Evolutionary conservation across 2,329 filamentous ascomycete genomes (phyloP).

Genomic region (Chaetomiaceae sp.): DNA sequence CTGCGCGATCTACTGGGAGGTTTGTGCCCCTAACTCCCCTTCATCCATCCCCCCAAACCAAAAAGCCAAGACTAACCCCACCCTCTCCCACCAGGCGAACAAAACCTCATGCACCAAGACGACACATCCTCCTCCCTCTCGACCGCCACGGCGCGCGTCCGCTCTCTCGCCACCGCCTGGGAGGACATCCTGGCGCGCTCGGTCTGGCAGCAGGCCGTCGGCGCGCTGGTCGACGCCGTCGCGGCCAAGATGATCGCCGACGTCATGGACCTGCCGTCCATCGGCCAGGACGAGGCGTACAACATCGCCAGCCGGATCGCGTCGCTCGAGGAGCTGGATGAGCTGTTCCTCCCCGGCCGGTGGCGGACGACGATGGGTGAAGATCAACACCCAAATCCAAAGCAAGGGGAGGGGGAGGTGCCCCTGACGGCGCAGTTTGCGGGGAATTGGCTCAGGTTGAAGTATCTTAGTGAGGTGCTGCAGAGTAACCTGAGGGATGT

Average conservation of each 20-base stretch:
- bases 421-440: constrained; percentile 58
- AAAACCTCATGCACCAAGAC: constrained; percentile 56
- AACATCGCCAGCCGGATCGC: constrained; percentile 55
- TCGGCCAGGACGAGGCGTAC: constrained; percentile 61
- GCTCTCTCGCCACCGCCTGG: constrained; percentile 52
- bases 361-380: not conserved
- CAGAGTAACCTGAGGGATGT: constrained; percentile 64
- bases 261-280: constrained; percentile 56
- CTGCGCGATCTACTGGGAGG: constrained; percentile 57
- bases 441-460: constrained; percentile 57
- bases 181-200: constrained; percentile 54
- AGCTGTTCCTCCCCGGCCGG: constrained; percentile 51
- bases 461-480: constrained; percentile 59
- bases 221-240: constrained; percentile 54
- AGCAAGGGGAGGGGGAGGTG: constrained; percentile 41
- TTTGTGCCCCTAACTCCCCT: constrained; percentile 20
- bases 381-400: no score
- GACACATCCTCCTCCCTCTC: constrained; percentile 50
- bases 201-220: constrained; percentile 59
- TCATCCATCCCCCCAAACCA: not conserved
- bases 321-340: constrained; percentile 53
- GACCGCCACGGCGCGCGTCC: constrained; percentile 48
- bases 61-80: not conserved
- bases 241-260: constrained; percentile 56
- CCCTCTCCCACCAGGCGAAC: constrained; percentile 36